Conservation (phyloP, 495 filamentous ascomycete species). For the Letharia lupina region DNA sequence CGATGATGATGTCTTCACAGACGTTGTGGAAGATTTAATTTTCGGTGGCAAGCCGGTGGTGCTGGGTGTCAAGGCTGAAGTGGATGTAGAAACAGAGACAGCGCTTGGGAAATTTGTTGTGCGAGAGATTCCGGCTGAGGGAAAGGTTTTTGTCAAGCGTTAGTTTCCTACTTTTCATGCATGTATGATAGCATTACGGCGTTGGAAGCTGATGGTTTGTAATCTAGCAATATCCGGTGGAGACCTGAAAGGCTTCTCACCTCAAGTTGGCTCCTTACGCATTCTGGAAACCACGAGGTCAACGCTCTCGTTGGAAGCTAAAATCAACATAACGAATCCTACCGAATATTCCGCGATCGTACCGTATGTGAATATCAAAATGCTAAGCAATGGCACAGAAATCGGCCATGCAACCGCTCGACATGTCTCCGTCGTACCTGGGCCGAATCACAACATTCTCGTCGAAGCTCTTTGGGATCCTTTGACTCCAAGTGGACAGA, state of each 20-base stretch:
- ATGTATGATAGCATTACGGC: conserved; percentile 21
- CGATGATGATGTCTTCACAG: conserved; percentile 61
- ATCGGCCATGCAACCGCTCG: conserved; percentile 63
- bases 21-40: conserved; percentile 64
- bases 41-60: conserved; percentile 58
- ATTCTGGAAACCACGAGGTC: conserved; percentile 60
- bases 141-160: conserved; percentile 83
- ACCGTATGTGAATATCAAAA: conserved; percentile 66
- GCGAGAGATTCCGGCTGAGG: conserved; percentile 75
- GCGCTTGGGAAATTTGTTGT: conserved; percentile 70
- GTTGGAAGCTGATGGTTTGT: conserved; percentile 21
- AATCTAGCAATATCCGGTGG: conserved; percentile 40
- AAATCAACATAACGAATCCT: conserved; percentile 79
- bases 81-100: conserved; percentile 74
- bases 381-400: conserved; percentile 62
- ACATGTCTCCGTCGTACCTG: conserved; percentile 52
- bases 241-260: conserved; percentile 45
- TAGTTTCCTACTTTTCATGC: conserved; percentile 37
- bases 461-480: conserved; percentile 74
- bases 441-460: conserved; percentile 61
- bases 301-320: conserved; percentile 58
- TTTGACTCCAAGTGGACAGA: conserved; percentile 45
- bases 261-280: conserved; percentile 54
- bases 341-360: conserved; percentile 72
- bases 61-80: conserved; percentile 66